A percentile compares a stretch with the other conserved stretches of the same genome.
phyloP scores from a whole-genome alignment of 139 green algal genomes.

The Marvania coccoides region DNA sequence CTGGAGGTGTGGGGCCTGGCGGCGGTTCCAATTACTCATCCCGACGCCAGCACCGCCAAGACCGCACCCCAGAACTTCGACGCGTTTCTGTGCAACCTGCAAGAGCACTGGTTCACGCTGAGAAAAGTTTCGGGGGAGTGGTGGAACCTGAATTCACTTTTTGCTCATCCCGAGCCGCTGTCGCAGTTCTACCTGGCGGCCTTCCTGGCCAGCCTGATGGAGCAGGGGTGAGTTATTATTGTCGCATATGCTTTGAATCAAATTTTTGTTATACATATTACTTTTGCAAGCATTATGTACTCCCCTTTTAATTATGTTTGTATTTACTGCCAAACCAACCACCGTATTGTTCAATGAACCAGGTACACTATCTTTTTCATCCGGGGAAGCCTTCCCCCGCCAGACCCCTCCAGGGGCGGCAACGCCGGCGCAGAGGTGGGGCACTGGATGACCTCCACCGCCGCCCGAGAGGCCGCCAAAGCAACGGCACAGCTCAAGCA shows the following conservation, averaged over 20 bases:
- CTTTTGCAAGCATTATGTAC: no score
- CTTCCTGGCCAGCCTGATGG: slow-evolving; percentile 52
- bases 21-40: slow-evolving; percentile 29
- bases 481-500: slow-evolving; percentile 34
- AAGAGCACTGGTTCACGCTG: slow-evolving; percentile 85
- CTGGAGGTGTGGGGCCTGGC: slow-evolving; percentile 61
- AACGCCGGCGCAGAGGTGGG: neutral
- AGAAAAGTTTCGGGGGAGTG: slow-evolving; percentile 40
- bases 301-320: no score
- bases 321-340: neutral
- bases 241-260: no score
- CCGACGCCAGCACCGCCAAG: slow-evolving; percentile 13
- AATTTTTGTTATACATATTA: no score
- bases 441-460: slow-evolving; percentile 35
- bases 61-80: slow-evolving; percentile 41
- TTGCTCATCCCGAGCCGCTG: slow-evolving; percentile 61
- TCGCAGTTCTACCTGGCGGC: slow-evolving; percentile 70
- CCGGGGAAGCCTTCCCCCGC: slow-evolving; percentile 3
- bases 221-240: no score
- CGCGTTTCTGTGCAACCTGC: slow-evolving; percentile 81
- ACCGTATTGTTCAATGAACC: slow-evolving; percentile 22
- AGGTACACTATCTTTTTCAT: slow-evolving; percentile 78
- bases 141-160: slow-evolving; percentile 86
- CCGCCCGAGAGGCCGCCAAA: slow-evolving; percentile 7
- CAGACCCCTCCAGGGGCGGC: neutral